phyloP scores from a whole-genome alignment of 495 filamentous ascomycete genomes.

The Hyaloscypha finlandica region DNA sequence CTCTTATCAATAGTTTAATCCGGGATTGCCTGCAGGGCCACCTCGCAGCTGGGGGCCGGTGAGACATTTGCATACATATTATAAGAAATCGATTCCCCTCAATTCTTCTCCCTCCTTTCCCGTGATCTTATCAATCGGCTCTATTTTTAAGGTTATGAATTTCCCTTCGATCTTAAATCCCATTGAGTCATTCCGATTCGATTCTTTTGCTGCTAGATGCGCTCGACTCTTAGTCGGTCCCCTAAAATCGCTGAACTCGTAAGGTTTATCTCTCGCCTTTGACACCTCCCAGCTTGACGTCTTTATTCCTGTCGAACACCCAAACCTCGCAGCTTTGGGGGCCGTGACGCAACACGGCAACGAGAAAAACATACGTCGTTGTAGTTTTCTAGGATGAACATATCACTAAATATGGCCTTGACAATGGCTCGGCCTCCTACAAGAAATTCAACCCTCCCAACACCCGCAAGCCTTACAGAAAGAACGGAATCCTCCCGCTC shows the following conservation, averaged over 20 bases:
- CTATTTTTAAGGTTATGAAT: conserved; percentile 8
- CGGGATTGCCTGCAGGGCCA: neutral
- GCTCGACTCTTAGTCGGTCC: neutral
- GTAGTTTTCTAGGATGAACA: neutral
- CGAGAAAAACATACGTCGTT: neutral
- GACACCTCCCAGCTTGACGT: conserved; percentile 19
- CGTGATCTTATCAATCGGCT: neutral
- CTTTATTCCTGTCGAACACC: conserved; percentile 18
- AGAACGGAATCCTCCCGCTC: conserved; percentile 3
- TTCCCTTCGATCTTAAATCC: neutral
- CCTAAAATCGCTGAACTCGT: neutral
- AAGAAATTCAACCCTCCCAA: neutral
- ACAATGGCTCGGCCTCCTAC: conserved; percentile 19
- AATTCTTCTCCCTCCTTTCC: neutral
- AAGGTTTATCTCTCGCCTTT: neutral
- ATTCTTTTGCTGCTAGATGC: neutral
- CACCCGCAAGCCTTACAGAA: neutral
- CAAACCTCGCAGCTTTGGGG: neutral
- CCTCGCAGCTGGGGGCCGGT: neutral
- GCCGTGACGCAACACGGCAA: neutral
- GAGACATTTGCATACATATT: conserved; percentile 8
- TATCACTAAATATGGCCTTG: conserved; percentile 18
- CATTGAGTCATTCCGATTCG: conserved; percentile 2
- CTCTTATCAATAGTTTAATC: neutral
- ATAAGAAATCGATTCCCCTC: conserved; percentile 4